Percentiles rank a stretch among this genome's conserved stretches.
Conservation (phyloP, 1,139 yeast genomes). For the Pneumocystis canis region DNA sequence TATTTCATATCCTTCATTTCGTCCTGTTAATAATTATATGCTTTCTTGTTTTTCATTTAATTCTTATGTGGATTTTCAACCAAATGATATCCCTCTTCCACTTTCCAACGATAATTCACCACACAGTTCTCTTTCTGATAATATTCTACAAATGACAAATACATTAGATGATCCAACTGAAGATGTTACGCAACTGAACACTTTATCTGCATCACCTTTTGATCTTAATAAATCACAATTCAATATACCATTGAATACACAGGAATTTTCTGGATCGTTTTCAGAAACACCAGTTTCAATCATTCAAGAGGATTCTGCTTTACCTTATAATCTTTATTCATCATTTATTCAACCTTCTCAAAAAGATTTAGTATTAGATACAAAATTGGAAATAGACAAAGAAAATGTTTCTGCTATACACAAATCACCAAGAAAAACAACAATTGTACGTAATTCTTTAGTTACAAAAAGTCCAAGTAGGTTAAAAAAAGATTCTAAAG, state of each 20-base stretch:
- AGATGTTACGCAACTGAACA: not conserved
- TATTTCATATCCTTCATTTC: not conserved
- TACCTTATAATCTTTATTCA: not conserved
- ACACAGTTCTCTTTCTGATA: not conserved
- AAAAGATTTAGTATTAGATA: not conserved
- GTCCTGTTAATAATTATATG: not conserved
- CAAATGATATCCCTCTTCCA: not conserved
- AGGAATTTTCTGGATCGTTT: not conserved
- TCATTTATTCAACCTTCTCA: not conserved
- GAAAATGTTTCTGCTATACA: not conserved
- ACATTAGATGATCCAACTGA: not conserved
- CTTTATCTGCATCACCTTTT: not conserved
- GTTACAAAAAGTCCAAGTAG: not conserved
- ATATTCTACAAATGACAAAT: not conserved
- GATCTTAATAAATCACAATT: not conserved
- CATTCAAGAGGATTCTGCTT: not conserved
- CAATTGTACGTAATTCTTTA: not conserved
- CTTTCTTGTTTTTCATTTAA: not conserved
- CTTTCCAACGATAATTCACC: not conserved
- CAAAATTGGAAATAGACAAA: not conserved
- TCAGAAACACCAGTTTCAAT: not conserved
- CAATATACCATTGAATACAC: not conserved
- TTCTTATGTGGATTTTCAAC: not conserved
- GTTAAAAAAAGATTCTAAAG: not conserved
- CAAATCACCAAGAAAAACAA: not conserved